Percentiles rank a stretch among this genome's conserved stretches.
phyloP scores from a whole-genome alignment of 2,329 filamentous ascomycete species.

The Aspergillus tanneri region DNA sequence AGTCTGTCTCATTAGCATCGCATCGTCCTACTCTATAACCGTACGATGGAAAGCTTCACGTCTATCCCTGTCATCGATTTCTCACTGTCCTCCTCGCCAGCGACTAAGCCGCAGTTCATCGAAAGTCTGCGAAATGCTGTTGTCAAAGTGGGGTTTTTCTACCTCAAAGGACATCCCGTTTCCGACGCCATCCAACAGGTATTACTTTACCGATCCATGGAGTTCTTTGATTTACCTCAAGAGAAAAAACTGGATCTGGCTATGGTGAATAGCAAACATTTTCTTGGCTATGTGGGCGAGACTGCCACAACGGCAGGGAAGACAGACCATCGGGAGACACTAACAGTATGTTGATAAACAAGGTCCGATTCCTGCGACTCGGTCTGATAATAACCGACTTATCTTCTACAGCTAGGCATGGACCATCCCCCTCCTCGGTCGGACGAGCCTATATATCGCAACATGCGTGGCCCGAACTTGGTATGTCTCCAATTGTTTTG shows the following conservation, averaged over 20 bases:
- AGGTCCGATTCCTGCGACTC: background rate
- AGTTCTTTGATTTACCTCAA: constrained; percentile 41
- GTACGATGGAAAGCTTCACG: too few relatives aligned
- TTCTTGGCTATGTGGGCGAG: constrained; percentile 20
- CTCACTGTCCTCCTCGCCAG: too few relatives aligned
- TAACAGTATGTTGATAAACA: constrained; percentile 12
- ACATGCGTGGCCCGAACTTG: constrained; percentile 20
- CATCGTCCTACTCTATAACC: too few relatives aligned
- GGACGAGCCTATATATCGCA: constrained; percentile 16
- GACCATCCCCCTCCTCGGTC: constrained; percentile 14
- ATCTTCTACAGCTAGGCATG: constrained; percentile 16
- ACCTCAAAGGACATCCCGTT: constrained; percentile 18
- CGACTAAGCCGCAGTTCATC: too few relatives aligned
- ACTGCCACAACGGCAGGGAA: constrained; percentile 16
- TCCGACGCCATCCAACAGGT: constrained; percentile 14
- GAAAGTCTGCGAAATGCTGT: constrained; percentile 16
- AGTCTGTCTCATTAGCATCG: too few relatives aligned
- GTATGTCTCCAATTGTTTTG: constrained; percentile 4
- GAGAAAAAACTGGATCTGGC: constrained; percentile 46
- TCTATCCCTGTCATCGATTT: too few relatives aligned
- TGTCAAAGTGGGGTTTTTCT: constrained; percentile 24
- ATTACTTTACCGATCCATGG: constrained; percentile 37
- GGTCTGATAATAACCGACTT: constrained; percentile 15
- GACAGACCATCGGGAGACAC: constrained; percentile 18
- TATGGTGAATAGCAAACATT: constrained; percentile 27